phyloP scores from a whole-genome alignment of 2,329 filamentous ascomycete genomes.

The Dactylellina sp. region DNA sequence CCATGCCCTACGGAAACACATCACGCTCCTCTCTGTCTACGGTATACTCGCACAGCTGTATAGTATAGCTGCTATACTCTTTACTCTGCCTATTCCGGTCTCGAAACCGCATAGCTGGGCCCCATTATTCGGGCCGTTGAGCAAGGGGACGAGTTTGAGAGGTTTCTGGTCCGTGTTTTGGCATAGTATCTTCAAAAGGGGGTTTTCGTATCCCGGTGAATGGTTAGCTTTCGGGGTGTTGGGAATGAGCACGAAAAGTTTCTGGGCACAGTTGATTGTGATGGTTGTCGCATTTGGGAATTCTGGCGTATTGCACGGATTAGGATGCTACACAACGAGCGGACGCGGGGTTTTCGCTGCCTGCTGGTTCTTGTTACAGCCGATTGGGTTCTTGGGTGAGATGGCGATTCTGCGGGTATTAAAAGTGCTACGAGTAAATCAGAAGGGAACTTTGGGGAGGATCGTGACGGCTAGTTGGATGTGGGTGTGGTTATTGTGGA shows the following conservation, averaged over 20 bases:
- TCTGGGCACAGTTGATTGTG: conserved; percentile 35
- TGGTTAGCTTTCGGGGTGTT: conserved; percentile 33
- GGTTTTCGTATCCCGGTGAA: conserved; percentile 47
- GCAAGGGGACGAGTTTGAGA: conserved; percentile 26
- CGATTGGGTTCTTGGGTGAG: conserved; percentile 42
- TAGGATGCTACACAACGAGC: conserved; percentile 36
- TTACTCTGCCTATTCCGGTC: conserved; percentile 24
- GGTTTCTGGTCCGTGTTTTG: conserved; percentile 45
- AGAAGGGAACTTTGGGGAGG: conserved; percentile 17
- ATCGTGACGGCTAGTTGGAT: conserved; percentile 21
- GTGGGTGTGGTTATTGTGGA: conserved; percentile 44
- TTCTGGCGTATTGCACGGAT: conserved; percentile 36
- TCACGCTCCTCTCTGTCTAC: conserved; percentile 38
- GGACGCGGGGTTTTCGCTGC: conserved; percentile 23
- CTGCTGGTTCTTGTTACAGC: conserved; percentile 34
- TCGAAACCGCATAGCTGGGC: conserved; percentile 30
- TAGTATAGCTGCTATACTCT: conserved; percentile 35
- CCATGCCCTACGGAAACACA: conserved; percentile 33
- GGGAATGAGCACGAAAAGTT: conserved; percentile 5
- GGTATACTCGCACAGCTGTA: conserved; percentile 39
- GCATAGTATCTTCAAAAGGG: conserved; percentile 53
- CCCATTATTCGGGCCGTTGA: conserved; percentile 34
- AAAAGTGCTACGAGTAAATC: conserved; percentile 9
- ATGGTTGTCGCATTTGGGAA: conserved; percentile 39
- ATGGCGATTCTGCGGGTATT: conserved; percentile 12